Percentiles rank a stretch among this genome's conserved stretches.
Conservation (phyloP, 106 monocot species). For the Dioscorea dumetorum region DNA sequence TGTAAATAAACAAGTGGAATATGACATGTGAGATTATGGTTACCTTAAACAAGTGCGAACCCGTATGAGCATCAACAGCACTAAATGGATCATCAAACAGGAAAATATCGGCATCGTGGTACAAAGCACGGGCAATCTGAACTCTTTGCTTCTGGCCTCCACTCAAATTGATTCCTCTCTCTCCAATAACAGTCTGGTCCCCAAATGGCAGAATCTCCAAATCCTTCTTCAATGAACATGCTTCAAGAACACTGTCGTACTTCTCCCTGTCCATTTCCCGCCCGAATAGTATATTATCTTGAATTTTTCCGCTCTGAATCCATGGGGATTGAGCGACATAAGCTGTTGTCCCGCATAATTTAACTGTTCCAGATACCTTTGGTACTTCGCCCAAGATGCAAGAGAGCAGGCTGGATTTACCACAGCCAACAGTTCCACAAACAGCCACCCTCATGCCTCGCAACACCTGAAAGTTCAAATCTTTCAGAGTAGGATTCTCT, state of each 20-base stretch:
- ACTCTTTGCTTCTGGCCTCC: conserved; percentile 97
- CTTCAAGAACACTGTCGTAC: conserved; percentile 61
- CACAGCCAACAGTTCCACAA: conserved; percentile 87
- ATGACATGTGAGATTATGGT: not conserved
- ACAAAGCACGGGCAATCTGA: conserved; percentile 88
- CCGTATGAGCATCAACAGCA: conserved; percentile 92
- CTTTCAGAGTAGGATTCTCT: conserved; percentile 42
- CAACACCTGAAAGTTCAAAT: conserved; percentile 55
- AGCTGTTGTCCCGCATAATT: conserved; percentile 55
- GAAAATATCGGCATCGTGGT: conserved; percentile 83
- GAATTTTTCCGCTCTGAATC: conserved; percentile 95
- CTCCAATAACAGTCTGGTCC: conserved; percentile 85
- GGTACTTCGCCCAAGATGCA: conserved; percentile 85
- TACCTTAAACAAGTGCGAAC: conserved; percentile 92
- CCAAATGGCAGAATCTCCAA: conserved; percentile 84
- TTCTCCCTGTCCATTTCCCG: conserved; percentile 64
- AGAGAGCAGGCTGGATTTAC: conserved; percentile 78
- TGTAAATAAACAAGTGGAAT: too few relatives aligned
- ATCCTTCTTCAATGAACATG: conserved; percentile 82
- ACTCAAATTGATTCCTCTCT: conserved; percentile 92
- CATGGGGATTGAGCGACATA: conserved; percentile 93
- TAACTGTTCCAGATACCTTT: conserved; percentile 55
- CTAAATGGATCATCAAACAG: conserved; percentile 96
- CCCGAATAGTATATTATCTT: conserved; percentile 87
- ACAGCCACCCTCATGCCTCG: conserved; percentile 77